Conservation (phyloP, 2,329 filamentous ascomycete genomes). For the Colletotrichum liaoningense region DNA sequence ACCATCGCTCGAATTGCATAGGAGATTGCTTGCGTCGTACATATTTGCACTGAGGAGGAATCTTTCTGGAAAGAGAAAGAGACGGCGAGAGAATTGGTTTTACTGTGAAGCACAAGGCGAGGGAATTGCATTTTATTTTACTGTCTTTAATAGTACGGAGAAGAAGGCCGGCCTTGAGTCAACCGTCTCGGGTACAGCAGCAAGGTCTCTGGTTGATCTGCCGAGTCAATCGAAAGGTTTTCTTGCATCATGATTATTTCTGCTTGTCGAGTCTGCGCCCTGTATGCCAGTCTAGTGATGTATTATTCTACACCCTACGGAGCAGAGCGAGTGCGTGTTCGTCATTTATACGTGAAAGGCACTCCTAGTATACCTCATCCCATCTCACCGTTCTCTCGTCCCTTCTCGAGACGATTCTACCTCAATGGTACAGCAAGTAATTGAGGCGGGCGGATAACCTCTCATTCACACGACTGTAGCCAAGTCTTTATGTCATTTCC, state of each 20-base stretch:
- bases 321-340: neutral
- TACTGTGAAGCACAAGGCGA: neutral
- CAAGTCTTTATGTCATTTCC: neutral
- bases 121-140: neutral
- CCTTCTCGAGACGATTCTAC: no score
- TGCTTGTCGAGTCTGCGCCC: neutral
- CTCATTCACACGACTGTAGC: neutral
- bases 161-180: neutral
- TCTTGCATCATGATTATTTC: neutral
- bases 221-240: neutral
- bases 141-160: neutral
- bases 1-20: conserved; percentile 23
- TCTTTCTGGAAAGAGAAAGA: neutral
- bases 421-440: neutral
- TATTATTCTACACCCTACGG: neutral
- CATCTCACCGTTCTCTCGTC: no score
- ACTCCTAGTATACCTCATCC: neutral
- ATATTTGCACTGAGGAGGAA: neutral
- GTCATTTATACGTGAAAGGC: neutral
- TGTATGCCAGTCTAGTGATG: neutral
- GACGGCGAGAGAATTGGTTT: neutral
- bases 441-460: neutral
- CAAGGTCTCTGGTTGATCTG: neutral
- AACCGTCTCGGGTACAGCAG: neutral
- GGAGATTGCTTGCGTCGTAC: conserved; percentile 1